Conservation (phyloP, 23 red algal genomes). For the Gracilaria domingensis region DNA sequence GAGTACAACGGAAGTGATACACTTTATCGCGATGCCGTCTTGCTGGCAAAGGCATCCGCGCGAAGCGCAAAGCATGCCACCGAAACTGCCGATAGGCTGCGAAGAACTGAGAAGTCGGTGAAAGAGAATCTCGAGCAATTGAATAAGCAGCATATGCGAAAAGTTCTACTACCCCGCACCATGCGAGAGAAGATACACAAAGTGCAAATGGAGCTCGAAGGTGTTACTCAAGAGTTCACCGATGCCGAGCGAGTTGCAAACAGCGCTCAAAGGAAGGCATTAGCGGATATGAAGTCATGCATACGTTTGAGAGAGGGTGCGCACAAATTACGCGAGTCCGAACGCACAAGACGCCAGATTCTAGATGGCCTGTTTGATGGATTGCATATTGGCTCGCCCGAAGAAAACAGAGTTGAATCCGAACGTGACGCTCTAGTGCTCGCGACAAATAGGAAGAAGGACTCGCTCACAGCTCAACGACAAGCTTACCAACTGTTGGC, state of each 20-base stretch:
- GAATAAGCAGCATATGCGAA: constrained; percentile 10
- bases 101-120: not conserved
- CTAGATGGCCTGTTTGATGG: constrained; percentile 37
- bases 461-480: constrained; percentile 29
- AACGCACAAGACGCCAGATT: constrained; percentile 10
- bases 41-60: not conserved
- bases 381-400: not conserved
- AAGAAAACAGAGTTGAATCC: constrained; percentile 11
- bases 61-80: constrained; percentile 23
- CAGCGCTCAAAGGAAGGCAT: constrained; percentile 1
- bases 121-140: not conserved
- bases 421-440: constrained; percentile 28
- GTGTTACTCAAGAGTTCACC: not conserved
- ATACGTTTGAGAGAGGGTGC: constrained; percentile 10
- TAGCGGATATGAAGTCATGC: constrained; percentile 19
- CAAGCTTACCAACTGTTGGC: constrained; percentile 10
- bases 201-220: not conserved
- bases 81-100: not conserved
- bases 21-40: constrained; percentile 15
- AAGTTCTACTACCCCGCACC: constrained; percentile 3
- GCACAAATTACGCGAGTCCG: not conserved
- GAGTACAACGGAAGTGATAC: not conserved
- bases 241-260: constrained; percentile 12
- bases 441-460: constrained; percentile 9
- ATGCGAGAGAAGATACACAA: not conserved